Percentiles rank a stretch among this genome's conserved stretches.
Evolutionary conservation across 2,329 filamentous ascomycete species (phyloP).

Genomic region (Colletotrichum sojae): DNA sequence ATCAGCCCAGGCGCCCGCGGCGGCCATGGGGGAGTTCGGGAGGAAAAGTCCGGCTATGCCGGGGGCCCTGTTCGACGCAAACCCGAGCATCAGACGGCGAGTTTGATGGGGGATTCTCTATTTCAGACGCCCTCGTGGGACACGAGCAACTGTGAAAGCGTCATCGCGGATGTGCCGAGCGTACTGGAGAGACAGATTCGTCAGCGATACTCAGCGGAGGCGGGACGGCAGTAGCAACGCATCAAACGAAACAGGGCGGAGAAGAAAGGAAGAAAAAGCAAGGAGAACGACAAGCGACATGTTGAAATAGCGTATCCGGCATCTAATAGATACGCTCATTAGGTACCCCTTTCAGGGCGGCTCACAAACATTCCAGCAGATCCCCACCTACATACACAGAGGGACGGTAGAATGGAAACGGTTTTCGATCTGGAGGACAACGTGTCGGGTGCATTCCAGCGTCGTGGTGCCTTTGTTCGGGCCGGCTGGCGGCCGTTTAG

Average conservation of each 20-base stretch:
- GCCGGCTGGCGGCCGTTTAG: neutral
- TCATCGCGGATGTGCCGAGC: conserved; percentile 10
- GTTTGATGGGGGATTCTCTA: neutral
- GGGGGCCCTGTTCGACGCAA: neutral
- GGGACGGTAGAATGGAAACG: neutral
- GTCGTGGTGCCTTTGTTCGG: neutral
- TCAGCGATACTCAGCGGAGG: conserved; percentile 20
- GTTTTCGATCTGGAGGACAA: neutral
- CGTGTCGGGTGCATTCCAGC: neutral
- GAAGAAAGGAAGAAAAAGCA: neutral
- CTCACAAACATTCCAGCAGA: too few relatives aligned
- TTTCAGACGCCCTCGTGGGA: neutral
- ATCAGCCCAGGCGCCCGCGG: neutral
- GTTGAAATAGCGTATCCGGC: conserved; percentile 22
- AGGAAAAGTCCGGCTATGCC: conserved; percentile 15
- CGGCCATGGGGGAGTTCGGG: neutral
- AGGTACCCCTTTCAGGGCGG: neutral
- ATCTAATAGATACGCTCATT: conserved; percentile 10
- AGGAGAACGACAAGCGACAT: neutral
- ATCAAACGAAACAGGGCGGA: neutral
- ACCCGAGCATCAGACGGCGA: neutral
- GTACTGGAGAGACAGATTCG: conserved; percentile 6
- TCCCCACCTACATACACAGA: too few relatives aligned
- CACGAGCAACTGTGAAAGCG: neutral
- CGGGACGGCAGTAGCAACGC: conserved; percentile 11